A percentile compares a stretch with the other conserved stretches of the same genome.
phyloP scores from a whole-genome alignment of 805 yeast genomes.

The Nakazawaea anatomiae region DNA sequence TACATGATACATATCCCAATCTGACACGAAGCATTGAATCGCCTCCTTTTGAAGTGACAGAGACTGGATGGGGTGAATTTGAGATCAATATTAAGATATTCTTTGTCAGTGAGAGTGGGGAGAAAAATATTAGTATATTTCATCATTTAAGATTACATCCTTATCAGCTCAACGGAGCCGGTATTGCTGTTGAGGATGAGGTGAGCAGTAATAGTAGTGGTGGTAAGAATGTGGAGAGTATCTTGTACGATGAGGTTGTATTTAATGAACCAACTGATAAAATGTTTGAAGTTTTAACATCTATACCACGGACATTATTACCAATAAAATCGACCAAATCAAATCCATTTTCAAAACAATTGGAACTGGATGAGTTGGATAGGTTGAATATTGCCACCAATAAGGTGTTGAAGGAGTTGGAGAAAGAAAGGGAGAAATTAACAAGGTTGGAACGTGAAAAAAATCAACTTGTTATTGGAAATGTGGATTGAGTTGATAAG shows the following conservation, averaged over 20 bases:
- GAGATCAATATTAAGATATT: slow-evolving; percentile 85
- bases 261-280: slow-evolving; percentile 94
- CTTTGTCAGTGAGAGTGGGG: slow-evolving; percentile 82
- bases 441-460: slow-evolving; percentile 24
- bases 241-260: slow-evolving; percentile 82
- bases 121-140: slow-evolving; percentile 77
- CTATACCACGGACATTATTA: slow-evolving; percentile 53
- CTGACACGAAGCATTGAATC: slow-evolving; percentile 79
- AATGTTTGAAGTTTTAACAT: slow-evolving; percentile 72
- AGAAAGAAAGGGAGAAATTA: slow-evolving; percentile 19
- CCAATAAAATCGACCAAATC: slow-evolving; percentile 24
- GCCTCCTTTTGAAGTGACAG: slow-evolving; percentile 94
- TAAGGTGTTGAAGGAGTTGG: slow-evolving; percentile 21
- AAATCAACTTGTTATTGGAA: slow-evolving; percentile 14
- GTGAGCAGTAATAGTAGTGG: slow-evolving; percentile 17
- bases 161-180: slow-evolving; percentile 32
- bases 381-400: slow-evolving; percentile 35
- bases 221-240: slow-evolving; percentile 45
- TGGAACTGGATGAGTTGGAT: slow-evolving; percentile 62
- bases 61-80: slow-evolving; percentile 99
- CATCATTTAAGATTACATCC: slow-evolving; percentile 94
- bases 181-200: slow-evolving; percentile 1
- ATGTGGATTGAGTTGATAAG: background rate
- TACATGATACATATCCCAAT: slow-evolving; percentile 90
- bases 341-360: slow-evolving; percentile 31